Evolutionary conservation across 2,329 filamentous ascomycete species (phyloP).

Genomic region (Graphiopsis chlorocephala): DNA sequence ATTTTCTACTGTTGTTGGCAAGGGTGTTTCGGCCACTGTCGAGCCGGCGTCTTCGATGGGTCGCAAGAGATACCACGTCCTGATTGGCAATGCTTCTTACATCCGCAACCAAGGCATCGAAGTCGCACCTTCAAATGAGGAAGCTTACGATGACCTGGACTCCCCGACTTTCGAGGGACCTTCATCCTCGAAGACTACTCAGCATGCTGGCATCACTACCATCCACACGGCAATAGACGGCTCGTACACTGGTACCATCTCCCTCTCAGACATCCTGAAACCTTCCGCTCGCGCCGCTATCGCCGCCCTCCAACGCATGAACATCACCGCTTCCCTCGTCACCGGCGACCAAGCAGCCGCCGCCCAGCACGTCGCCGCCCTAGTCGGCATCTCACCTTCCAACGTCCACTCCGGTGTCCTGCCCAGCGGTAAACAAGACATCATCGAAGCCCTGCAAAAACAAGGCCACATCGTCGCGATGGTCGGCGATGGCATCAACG

Average conservation of each 20-base stretch:
- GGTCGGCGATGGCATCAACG: slow-evolving; percentile 98
- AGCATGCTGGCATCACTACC: slow-evolving; percentile 71
- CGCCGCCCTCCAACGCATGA: slow-evolving; percentile 76
- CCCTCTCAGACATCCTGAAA: slow-evolving; percentile 88
- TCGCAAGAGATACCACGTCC: slow-evolving; percentile 70
- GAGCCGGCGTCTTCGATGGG: slow-evolving; percentile 70
- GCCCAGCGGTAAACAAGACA: slow-evolving; percentile 85
- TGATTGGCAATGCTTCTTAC: slow-evolving; percentile 79
- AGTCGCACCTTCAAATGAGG: slow-evolving; percentile 53
- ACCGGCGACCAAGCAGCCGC: slow-evolving; percentile 88
- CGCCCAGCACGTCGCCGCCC: slow-evolving; percentile 75
- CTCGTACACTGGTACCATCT: slow-evolving; percentile 75
- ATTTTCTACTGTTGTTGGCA: slow-evolving; percentile 79
- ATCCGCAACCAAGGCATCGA: slow-evolving; percentile 67
- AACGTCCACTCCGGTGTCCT: slow-evolving; percentile 84
- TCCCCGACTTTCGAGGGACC: slow-evolving; percentile 33
- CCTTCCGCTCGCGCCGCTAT: slow-evolving; percentile 78
- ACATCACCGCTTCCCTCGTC: slow-evolving; percentile 83
- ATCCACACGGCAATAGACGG: slow-evolving; percentile 89
- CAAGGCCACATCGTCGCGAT: slow-evolving; percentile 81
- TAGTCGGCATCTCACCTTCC: slow-evolving; percentile 73
- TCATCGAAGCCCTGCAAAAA: slow-evolving; percentile 73
- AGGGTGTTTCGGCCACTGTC: slow-evolving; percentile 77
- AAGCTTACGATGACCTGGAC: slow-evolving; percentile 54
- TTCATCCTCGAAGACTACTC: slow-evolving; percentile 39